Base-by-base conservation (phyloP, 1,139 yeast genomes). In the Pichia sp. region DNA sequence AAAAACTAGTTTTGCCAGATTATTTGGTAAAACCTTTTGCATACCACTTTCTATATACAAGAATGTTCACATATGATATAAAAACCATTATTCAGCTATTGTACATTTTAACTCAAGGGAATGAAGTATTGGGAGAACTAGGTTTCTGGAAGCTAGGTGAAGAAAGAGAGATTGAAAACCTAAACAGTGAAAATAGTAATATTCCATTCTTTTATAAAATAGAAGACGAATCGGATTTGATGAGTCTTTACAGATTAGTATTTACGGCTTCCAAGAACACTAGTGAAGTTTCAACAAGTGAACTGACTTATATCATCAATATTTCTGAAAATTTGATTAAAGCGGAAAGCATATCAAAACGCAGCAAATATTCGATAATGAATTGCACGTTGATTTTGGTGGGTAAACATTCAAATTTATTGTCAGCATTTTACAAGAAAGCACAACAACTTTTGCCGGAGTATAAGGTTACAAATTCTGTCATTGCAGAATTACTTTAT, bases 101-200 rank as follows among this genome's bases (percentile, higher is more conserved):
- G 2, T 54, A 56, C 30, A 16, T 54, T 6, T 11, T 54, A 13
- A 56, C 51, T 1, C 46, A 31, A 3, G 50, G 52, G 4, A 49
- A 54, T 43, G 7, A 4, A 19, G 10, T 13, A 5, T n/a, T 57
- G n/a, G 42, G 15, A 3, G 29, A 47, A 5, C 10, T 51, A 10
- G 61, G 57, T 47, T 54, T 54, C 40, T 59, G 59, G 59, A 46
- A 51, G 26, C 8, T 53, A 3, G 32, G 53, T 4, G 16, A 40
- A 2, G 16, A 29, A 3, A 47, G 42, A 26, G 46, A 50, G 8
- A 47, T 11, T 11, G n/a, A 16, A n/a, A 13, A 32, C n/a, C 11
- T 43, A 16, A 26, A 43, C 10, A 8, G 2, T 8, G 30, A n/a
- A 26, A n/a, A 15, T 4, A 3, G 4, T 10, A n/a, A 11, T 13